Percentiles rank a stretch among this genome's conserved stretches.
These are phyloP conservation scores for Ogataea paraovalis DNA, from an alignment of 805 yeast species.

Conservation along the genomic window DNA sequence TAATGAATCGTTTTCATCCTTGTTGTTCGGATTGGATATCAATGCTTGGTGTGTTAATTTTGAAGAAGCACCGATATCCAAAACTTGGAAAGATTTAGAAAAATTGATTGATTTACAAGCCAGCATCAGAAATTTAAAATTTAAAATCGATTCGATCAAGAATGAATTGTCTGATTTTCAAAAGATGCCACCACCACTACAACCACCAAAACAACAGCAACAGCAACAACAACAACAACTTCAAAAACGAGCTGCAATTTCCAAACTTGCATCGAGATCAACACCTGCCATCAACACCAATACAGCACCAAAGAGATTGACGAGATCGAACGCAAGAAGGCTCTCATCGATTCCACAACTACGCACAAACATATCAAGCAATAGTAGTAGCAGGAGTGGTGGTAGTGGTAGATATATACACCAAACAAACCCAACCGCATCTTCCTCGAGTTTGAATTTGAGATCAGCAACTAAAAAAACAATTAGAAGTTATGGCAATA, in stretches of 20 bases:
- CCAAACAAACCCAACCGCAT: too few species aligned
- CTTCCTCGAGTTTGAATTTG: slow-evolving; percentile 9
- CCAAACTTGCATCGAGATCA: too few species aligned
- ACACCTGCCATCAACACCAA: not conserved
- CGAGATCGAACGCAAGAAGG: not conserved
- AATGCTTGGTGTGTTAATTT: slow-evolving; percentile 89
- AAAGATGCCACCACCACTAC: slow-evolving; percentile 30
- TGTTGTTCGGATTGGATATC: slow-evolving; percentile 74
- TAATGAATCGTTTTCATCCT: slow-evolving; percentile 70
- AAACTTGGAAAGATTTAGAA: slow-evolving; percentile 19
- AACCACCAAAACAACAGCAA: too few species aligned
- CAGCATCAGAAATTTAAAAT: slow-evolving; percentile 15
- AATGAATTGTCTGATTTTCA: slow-evolving; percentile 9
- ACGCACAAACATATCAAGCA: too few species aligned
- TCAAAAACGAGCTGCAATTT: not conserved
- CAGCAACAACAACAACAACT: not conserved
- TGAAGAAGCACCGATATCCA: slow-evolving; percentile 27
- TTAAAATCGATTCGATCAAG: slow-evolving; percentile 11
- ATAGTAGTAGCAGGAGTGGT: too few species aligned
- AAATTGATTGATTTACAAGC: slow-evolving; percentile 16
- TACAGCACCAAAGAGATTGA: not conserved
- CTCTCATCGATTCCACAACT: not conserved
- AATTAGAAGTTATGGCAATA: not conserved
- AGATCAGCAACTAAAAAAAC: slow-evolving; percentile 13
- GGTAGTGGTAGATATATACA: too few species aligned